Evolutionary conservation across 495 filamentous ascomycete genomes (phyloP).

Genomic region (Haplographium delicatum): DNA sequence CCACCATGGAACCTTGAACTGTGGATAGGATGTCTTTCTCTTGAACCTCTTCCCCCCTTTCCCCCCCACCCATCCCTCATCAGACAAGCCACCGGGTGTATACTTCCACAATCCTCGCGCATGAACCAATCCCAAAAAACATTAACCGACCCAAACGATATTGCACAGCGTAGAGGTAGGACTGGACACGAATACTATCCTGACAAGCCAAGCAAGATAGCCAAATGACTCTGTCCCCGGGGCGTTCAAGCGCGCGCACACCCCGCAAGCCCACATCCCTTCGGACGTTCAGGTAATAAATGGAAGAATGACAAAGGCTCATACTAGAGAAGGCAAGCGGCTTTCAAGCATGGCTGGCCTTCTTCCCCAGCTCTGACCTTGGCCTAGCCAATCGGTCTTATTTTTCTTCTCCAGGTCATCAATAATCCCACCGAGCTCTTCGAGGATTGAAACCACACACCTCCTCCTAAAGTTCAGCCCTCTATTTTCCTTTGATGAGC

Average conservation of each 20-base stretch:
- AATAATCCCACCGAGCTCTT: slow-evolving; percentile 11
- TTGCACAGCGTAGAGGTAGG: neutral
- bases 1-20: no score
- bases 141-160: slow-evolving; percentile 1
- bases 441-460: no score
- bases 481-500: neutral
- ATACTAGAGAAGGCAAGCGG: no score
- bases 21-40: no score
- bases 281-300: no score
- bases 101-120: slow-evolving; percentile 3
- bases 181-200: no score
- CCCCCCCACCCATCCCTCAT: neutral
- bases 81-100: slow-evolving; percentile 10
- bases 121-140: neutral
- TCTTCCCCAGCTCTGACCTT: slow-evolving; percentile 1
- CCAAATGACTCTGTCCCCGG: no score
- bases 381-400: slow-evolving; percentile 14
- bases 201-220: no score
- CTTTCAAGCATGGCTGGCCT: neutral
- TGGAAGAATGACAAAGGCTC: no score
- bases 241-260: no score
- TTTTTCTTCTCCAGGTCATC: neutral
- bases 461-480: no score
- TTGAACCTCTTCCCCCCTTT: neutral
- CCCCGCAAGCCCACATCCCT: no score